Evolutionary conservation across 108 stramenopile genomes (phyloP), one percentile per base, ranked within the genome.

Genomic region (Schizochytrium sp.): DNA sequence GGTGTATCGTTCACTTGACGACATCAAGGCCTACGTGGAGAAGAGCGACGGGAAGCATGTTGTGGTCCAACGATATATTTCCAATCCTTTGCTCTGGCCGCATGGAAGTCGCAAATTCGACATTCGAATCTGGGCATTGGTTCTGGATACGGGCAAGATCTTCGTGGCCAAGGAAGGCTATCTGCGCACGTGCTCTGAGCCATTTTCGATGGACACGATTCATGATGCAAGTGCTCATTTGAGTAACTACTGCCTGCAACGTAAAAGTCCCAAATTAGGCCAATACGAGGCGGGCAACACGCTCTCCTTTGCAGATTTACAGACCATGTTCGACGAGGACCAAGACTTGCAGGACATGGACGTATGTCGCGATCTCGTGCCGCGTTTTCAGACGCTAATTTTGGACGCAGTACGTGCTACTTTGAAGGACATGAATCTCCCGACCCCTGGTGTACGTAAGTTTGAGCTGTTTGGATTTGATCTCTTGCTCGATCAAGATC

Each of bases 151-250:
- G 14, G 18, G 21, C 28, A 60, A 63, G 48, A 44, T 88, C 51
- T 60, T 43, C 63, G 60, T 88, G 28, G 60, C 60, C 48, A 29
- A 23, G 14, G 19, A 28, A 4, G 88, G 60, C 25, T 44, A 63
- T 16, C 59, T 88, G n/a, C 59, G 60, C 43, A 69, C 60, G 23
- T 88, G 88, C 88, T 69, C 60, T 19, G 88, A 63, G 60, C 88
- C 88, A 4, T 88, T 69, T 60, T 25, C 45, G 5, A 43, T 63
- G 60, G 88, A 88, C 63, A 28, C 5, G 6, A 21, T 88, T 34
- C 18, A 21, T 45, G 60, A 88, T 5, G 41, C 59, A 29, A 63
- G 28, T 28, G 88, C 60, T 5, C 88, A 69, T 23, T 25, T 88
- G 12, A 69, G 45, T 5, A 69, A 69, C 41, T 69, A 69, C 41